Evolutionary conservation across 345 rosid genomes (phyloP).

Genomic region (Limnanthes douglasii): DNA sequence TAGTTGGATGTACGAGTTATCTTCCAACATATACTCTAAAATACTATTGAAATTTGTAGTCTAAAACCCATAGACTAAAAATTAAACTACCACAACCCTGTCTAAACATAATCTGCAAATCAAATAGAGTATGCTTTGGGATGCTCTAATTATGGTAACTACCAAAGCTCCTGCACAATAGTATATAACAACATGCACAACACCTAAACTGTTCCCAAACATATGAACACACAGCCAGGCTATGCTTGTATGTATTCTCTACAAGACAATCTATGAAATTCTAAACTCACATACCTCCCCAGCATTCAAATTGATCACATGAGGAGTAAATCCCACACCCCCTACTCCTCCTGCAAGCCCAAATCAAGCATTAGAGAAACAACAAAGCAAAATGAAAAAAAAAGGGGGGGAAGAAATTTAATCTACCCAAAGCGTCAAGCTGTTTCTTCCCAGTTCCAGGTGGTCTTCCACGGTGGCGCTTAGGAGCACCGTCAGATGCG

Average conservation of each 20-base stretch:
- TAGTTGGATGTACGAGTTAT: too few species aligned
- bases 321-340: conserved; percentile 95
- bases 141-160: too few species aligned
- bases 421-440: conserved; percentile 77
- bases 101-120: too few species aligned
- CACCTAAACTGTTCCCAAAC: neutral
- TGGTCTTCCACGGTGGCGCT: conserved; percentile 78
- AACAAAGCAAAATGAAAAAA: neutral
- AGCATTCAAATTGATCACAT: conserved; percentile 63
- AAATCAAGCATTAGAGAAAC: conserved; percentile 4
- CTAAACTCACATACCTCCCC: conserved; percentile 62
- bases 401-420: neutral
- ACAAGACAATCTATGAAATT: neutral
- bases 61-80: too few species aligned
- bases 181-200: neutral
- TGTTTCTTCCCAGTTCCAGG: conserved; percentile 90
- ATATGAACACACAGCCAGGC: neutral
- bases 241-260: too few species aligned
- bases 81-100: too few species aligned
- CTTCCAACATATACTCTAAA: too few species aligned
- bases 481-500: conserved; percentile 39
- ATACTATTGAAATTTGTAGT: too few species aligned
- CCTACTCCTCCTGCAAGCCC: conserved; percentile 78
- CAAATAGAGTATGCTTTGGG: too few species aligned
- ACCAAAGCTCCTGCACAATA: too few species aligned